A percentile compares a stretch with the other conserved stretches of the same genome.
Conservation (phyloP, 75 land plant genomes). For the Pinus tabuliformis region DNA sequence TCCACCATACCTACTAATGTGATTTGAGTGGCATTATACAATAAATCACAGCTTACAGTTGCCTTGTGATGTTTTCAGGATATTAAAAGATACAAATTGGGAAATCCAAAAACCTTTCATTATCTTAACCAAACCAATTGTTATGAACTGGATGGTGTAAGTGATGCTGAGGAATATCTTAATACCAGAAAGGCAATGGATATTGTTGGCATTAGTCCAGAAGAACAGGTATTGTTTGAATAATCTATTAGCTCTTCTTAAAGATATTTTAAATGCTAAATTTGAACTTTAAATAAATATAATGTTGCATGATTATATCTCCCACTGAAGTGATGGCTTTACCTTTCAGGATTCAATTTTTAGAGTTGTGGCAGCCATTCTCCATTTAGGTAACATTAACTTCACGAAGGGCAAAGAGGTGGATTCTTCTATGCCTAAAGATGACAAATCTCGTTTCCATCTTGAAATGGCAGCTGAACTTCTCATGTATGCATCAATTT, state of each 20-base stretch:
- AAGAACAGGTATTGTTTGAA: constrained; percentile 67
- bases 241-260: not conserved
- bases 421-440: constrained; percentile 79
- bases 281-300: not conserved
- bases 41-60: not conserved
- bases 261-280: not conserved
- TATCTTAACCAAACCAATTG: constrained; percentile 92
- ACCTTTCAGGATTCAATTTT: constrained; percentile 80
- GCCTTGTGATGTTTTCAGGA: constrained; percentile 45
- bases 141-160: constrained; percentile 76
- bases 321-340: not conserved
- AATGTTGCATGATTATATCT: not conserved
- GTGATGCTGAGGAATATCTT: constrained; percentile 84
- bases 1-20: not conserved
- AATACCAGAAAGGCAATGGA: constrained; percentile 97
- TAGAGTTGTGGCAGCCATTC: constrained; percentile 76
- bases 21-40: not conserved
- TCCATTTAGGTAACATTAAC: constrained; percentile 80
- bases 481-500: constrained; percentile 47
- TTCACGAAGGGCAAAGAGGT: constrained; percentile 74
- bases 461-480: constrained; percentile 74
- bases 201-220: constrained; percentile 83
- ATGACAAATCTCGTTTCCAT: constrained; percentile 69
- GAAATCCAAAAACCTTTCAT: constrained; percentile 74
- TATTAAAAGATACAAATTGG: constrained; percentile 78